Base-by-base conservation (phyloP, 2,329 filamentous ascomycete species). In the Dryadomyces sulphureus region DNA sequence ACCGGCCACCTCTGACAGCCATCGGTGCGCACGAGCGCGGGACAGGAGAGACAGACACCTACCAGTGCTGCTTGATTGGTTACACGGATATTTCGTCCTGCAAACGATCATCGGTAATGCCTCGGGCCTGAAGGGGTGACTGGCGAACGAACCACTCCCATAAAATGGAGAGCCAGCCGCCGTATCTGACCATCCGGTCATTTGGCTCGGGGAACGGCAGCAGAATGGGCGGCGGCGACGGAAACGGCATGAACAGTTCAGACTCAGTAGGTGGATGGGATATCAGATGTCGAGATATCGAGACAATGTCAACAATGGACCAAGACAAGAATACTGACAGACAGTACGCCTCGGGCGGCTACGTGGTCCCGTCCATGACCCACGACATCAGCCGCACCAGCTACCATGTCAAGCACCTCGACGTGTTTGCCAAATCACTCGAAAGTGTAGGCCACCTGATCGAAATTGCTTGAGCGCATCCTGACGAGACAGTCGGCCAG, bases 321-420 rank as follows among this genome's bases (percentile, higher is more conserved):
- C n/a, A n/a, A n/a, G n/a, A n/a, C n/a, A n/a, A n/a, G n/a, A n/a
- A n/a, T n/a, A n/a, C n/a, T n/a, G n/a, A n/a, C 20, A 4, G 46
- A 25, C 60, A 69, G 65, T 70, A 69, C 54, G 65, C 65, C 52
- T 69, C 66, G 19, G 64, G 60, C 35, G 64, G 66, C 48, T 57
- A 60, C 45, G 58, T 54, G 45, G 57, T 62, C 22, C 60, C 62
- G 8, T 55, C 65, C 17, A 62, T 72, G 19, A 77, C 73, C 14
- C 73, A 77, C 55, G 73, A 77, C 55, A 72, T 68, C 40, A 73
- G 72, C 54, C 70, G 73, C 38, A 70, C 74, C 4, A 75, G 63
- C 60, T 76, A 72, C 50, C 73, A 77, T 56, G 66, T 77, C 44
- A 75, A 75, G 57, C 65, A 75, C 48, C 63, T 77, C 38, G 65